These are phyloP conservation scores for Crepidotus variabilis DNA, from an alignment of 768 basidiomycete genomes.

Conservation along the genomic window DNA sequence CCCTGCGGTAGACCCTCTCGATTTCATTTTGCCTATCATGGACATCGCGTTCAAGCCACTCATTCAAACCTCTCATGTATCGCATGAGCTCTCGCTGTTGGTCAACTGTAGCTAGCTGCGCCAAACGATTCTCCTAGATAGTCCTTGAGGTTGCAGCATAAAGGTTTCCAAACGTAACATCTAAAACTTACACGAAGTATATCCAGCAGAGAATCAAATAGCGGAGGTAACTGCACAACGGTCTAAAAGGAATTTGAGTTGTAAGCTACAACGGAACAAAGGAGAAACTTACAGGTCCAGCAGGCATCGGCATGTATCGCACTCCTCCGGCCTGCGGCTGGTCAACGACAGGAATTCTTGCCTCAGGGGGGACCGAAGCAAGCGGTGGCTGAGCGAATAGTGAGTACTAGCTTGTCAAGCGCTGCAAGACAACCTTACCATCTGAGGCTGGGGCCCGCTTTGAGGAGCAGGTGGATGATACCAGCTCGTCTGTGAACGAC, in stretches of 20 bases:
- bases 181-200: slow-evolving; percentile 53
- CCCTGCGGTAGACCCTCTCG: slow-evolving; percentile 57
- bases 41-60: slow-evolving; percentile 78
- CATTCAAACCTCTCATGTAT: slow-evolving; percentile 73
- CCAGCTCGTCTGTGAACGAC: slow-evolving; percentile 22
- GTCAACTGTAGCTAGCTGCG: slow-evolving; percentile 70
- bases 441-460: slow-evolving; percentile 2
- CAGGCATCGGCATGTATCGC: slow-evolving; percentile 43
- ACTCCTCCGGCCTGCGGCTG: slow-evolving; percentile 15
- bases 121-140: slow-evolving; percentile 67
- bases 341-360: neutral
- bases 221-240: slow-evolving; percentile 7
- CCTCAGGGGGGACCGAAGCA: neutral
- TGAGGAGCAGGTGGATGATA: slow-evolving; percentile 18
- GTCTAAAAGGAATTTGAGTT: neutral
- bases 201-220: slow-evolving; percentile 65
- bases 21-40: slow-evolving; percentile 75
- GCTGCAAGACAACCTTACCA: slow-evolving; percentile 1
- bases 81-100: slow-evolving; percentile 79
- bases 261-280: neutral
- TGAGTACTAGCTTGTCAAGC: neutral
- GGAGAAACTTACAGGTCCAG: slow-evolving; percentile 45
- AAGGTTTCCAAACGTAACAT: neutral
- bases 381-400: neutral
- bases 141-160: slow-evolving; percentile 7